Percentiles rank a stretch among this genome's conserved stretches.
These are phyloP conservation scores for Porphyrellus sp. DNA, from an alignment of 1,284 basidiomycete species.

Conservation along the genomic window DNA sequence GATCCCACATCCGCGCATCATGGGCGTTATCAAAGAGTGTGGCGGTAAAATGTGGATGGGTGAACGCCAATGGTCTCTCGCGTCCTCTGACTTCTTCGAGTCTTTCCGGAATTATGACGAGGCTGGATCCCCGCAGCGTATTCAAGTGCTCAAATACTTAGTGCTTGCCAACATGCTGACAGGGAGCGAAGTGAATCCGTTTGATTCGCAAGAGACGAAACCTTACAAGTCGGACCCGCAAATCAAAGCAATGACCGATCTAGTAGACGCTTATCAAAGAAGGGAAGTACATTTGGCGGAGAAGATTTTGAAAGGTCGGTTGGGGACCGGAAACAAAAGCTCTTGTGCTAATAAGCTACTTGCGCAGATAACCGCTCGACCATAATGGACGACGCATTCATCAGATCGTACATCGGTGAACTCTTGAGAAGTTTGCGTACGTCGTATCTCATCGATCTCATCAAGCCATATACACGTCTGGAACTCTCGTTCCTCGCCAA, in stretches of 20 bases:
- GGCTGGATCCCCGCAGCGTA: conserved; percentile 92
- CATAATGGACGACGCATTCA: conserved; percentile 94
- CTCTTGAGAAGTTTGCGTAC: conserved; percentile 90
- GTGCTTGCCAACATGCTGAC: conserved; percentile 98
- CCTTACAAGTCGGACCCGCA: conserved; percentile 98
- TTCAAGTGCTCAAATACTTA: conserved; percentile 97
- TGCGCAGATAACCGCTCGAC: conserved; percentile 82
- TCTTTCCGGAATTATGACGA: conserved; percentile 99
- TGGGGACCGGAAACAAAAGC: neutral
- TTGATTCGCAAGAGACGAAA: conserved; percentile 99
- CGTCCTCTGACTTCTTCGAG: conserved; percentile 97
- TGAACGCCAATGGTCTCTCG: conserved; percentile 97
- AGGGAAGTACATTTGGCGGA: conserved; percentile 96
- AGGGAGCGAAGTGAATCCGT: conserved; percentile 97
- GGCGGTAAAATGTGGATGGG: conserved; percentile 99
- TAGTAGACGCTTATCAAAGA: conserved; percentile 94
- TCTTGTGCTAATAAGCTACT: conserved; percentile 1
- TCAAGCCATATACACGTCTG: conserved; percentile 94
- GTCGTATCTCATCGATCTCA: conserved; percentile 95
- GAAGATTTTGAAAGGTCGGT: conserved; percentile 82
- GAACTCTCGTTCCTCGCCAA: conserved; percentile 90
- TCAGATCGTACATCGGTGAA: conserved; percentile 91
- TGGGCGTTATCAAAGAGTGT: conserved; percentile 99
- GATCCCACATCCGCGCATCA: conserved; percentile 96
- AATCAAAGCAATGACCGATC: conserved; percentile 96